A percentile compares a stretch with the other conserved stretches of the same genome.
Conservation (phyloP, 345 rosid genomes). For the Hibiscus trionum region DNA sequence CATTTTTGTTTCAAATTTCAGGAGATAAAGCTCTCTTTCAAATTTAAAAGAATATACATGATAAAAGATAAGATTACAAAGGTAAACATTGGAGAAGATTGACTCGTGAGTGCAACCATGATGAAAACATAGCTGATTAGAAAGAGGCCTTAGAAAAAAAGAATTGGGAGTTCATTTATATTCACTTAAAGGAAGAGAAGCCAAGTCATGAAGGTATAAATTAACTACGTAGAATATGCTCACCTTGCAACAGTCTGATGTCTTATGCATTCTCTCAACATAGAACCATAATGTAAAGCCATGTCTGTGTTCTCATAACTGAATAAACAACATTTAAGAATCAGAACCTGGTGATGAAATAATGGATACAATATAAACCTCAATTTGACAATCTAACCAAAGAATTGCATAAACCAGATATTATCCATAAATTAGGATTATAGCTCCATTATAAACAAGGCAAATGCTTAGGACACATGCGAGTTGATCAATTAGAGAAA, state of each 20-base stretch:
- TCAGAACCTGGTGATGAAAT: slow-evolving; percentile 17
- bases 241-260: slow-evolving; percentile 95
- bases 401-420: not conserved
- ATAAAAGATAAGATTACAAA: not conserved
- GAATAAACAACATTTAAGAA: slow-evolving; percentile 17
- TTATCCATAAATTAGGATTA: slow-evolving; percentile 1
- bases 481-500: not conserved
- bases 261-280: slow-evolving; percentile 97
- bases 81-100: not conserved
- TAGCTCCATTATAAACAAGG: not conserved
- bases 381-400: not conserved
- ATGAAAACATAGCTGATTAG: not conserved
- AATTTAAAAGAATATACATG: not conserved
- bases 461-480: not conserved
- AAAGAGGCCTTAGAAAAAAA: not conserved
- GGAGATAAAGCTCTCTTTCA: not conserved
- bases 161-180: not conserved
- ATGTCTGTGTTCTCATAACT: slow-evolving; percentile 78
- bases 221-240: slow-evolving; percentile 16
- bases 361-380: not conserved
- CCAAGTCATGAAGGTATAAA: not conserved
- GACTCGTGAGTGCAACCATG: not conserved
- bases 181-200: not conserved
- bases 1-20: not conserved
- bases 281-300: slow-evolving; percentile 98